Percentiles rank a stretch among this genome's conserved stretches.
Evolutionary conservation across 805 yeast species (phyloP).

Genomic region (Lipomyces orientalis): DNA sequence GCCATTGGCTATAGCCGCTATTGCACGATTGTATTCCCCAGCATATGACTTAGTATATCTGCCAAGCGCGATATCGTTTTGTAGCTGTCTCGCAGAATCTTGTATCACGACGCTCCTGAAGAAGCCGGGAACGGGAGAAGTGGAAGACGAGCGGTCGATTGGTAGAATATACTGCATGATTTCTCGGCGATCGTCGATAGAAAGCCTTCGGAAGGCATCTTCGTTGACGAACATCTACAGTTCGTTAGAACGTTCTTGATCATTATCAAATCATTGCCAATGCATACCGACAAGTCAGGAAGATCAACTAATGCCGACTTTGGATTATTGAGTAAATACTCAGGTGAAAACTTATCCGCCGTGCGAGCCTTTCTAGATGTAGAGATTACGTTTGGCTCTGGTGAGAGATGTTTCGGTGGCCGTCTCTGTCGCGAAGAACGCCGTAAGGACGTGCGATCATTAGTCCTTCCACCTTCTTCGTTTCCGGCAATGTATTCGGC

Average conservation of each 20-base stretch:
- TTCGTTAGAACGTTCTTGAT: not conserved
- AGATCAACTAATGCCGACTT: not conserved
- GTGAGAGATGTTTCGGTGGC: not conserved
- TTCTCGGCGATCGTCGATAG: not conserved
- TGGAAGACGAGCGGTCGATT: not conserved
- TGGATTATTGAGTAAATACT: not conserved
- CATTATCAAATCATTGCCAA: not conserved
- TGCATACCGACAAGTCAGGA: conserved; percentile 7
- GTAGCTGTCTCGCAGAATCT: conserved; percentile 14
- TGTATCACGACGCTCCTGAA: conserved; percentile 8
- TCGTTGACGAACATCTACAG: conserved; percentile 6
- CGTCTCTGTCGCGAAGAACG: not conserved
- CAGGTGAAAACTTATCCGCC: not conserved
- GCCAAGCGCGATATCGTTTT: conserved; percentile 13
- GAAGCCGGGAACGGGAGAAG: conserved; percentile 1
- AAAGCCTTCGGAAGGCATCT: not conserved
- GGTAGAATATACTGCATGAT: not conserved
- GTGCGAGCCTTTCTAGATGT: not conserved
- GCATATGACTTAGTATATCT: conserved; percentile 8
- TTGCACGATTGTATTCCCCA: not conserved
- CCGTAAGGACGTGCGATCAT: not conserved
- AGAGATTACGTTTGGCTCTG: not conserved
- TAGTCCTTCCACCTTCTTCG: not conserved
- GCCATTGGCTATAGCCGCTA: not conserved
- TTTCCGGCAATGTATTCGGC: not conserved